Evolutionary conservation across 2,329 filamentous ascomycete genomes (phyloP).

Genomic region (Niveomyces coronatus): DNA sequence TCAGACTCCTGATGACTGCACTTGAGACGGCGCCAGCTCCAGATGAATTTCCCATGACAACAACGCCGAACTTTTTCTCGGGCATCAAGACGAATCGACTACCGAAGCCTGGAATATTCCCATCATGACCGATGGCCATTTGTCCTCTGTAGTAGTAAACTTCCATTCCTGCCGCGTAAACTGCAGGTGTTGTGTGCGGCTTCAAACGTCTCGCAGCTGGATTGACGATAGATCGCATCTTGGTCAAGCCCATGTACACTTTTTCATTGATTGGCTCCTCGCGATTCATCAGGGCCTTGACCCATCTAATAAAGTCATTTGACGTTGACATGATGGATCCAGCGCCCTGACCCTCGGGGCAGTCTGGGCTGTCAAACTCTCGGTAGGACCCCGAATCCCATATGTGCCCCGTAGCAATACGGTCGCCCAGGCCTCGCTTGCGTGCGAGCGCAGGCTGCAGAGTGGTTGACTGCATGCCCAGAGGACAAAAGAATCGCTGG

Average conservation of each 20-base stretch:
- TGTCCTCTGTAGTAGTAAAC: constrained; percentile 14
- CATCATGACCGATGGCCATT: constrained; percentile 17
- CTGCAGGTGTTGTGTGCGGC: constrained; percentile 4
- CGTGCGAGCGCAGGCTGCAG: constrained; percentile 13
- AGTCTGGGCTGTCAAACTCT: constrained; percentile 8
- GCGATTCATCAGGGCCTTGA: constrained; percentile 17
- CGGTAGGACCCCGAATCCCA: constrained; percentile 11
- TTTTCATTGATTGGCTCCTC: constrained; percentile 15
- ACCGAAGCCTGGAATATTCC: constrained; percentile 15
- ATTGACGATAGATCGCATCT: constrained; percentile 12
- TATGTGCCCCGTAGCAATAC: constrained; percentile 12
- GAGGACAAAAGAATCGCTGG: constrained; percentile 14
- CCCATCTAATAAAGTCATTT: constrained; percentile 20
- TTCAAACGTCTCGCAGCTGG: constrained; percentile 9
- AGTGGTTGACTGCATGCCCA: constrained; percentile 17
- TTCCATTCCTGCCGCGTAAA: constrained; percentile 17
- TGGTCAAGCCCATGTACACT: constrained; percentile 15
- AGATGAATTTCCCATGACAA: constrained; percentile 17
- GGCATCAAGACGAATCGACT: constrained; percentile 19
- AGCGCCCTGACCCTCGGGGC: constrained; percentile 19
- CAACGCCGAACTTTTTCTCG: constrained; percentile 15
- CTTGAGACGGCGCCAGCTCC: constrained; percentile 11
- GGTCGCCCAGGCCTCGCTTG: constrained; percentile 12
- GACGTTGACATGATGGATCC: constrained; percentile 18
- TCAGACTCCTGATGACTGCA: constrained; percentile 13